phyloP scores from a whole-genome alignment of 805 yeast species.

The Cyberlindnera sargentensis region DNA sequence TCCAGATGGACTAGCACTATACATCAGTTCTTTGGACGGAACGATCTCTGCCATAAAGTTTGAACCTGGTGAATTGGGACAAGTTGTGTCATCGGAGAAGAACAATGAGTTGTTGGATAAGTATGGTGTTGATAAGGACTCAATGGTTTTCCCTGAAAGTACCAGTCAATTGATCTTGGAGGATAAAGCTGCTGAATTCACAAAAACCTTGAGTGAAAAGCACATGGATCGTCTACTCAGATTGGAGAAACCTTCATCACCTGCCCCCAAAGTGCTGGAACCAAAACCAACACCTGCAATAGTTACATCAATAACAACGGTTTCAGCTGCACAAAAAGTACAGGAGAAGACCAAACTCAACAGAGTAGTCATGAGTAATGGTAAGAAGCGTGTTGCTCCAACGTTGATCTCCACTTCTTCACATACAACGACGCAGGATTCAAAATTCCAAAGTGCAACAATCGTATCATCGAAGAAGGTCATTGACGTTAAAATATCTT shows the following conservation, averaged over 20 bases:
- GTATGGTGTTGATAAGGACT: constrained; percentile 85
- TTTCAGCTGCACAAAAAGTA: constrained; percentile 16
- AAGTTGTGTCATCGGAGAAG: constrained; percentile 52
- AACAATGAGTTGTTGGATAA: constrained; percentile 66
- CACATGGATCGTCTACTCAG: constrained; percentile 39
- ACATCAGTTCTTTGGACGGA: constrained; percentile 79
- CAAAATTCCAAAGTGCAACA: constrained; percentile 12
- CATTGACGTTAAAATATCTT: constrained; percentile 1
- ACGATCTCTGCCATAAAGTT: constrained; percentile 63
- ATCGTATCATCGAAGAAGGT: constrained; percentile 7
- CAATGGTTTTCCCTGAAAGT: constrained; percentile 81
- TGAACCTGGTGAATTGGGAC: constrained; percentile 57
- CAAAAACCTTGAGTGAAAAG: constrained; percentile 24
- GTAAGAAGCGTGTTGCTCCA: constrained; percentile 72
- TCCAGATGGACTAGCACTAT: constrained; percentile 70
- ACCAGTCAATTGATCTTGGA: constrained; percentile 71
- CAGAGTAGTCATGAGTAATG: constrained; percentile 64
- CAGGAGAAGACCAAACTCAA: constrained; percentile 20
- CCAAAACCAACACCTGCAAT: background rate
- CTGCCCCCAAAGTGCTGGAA: constrained; percentile 1
- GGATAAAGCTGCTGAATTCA: constrained; percentile 42
- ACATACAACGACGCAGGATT: constrained; percentile 15
- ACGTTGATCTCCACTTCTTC: constrained; percentile 45
- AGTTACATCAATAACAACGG: background rate
- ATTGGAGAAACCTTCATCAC: constrained; percentile 13